Evolutionary conservation across 73 alveolate species (phyloP).

Genomic region (Diophrys appendiculata): DNA sequence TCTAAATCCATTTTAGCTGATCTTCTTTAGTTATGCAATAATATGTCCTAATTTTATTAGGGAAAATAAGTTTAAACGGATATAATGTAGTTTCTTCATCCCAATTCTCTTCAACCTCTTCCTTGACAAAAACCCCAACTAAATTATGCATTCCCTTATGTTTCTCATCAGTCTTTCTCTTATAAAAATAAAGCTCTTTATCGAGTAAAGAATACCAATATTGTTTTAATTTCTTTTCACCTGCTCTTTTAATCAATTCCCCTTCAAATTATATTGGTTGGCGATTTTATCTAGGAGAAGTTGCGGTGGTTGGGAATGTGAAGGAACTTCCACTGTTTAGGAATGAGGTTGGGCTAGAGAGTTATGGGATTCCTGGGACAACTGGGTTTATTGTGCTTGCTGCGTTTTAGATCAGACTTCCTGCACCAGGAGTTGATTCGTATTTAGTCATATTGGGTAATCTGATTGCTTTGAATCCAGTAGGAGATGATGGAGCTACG

Average conservation of each 20-base stretch:
- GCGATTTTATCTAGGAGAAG: no score
- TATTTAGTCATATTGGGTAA: constrained; percentile 9
- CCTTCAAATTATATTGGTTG: no score
- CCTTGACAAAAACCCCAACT: constrained; percentile 49
- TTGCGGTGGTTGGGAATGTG: no score
- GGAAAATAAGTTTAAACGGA: constrained; percentile 58
- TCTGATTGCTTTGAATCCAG: no score
- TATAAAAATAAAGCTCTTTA: constrained; percentile 59
- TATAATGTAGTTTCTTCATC: constrained; percentile 35
- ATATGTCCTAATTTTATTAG: constrained; percentile 49
- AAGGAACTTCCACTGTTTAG: constrained; percentile 10
- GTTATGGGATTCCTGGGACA: neutral
- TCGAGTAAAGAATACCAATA: constrained; percentile 43
- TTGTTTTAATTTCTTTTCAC: constrained; percentile 44
- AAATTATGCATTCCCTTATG: constrained; percentile 60
- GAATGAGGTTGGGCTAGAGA: constrained; percentile 16
- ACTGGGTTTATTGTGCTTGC: constrained; percentile 4
- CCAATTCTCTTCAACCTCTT: constrained; percentile 42
- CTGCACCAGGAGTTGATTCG: no score
- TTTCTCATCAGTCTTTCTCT: constrained; percentile 44
- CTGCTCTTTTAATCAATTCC: constrained; percentile 34
- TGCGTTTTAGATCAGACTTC: constrained; percentile 18
- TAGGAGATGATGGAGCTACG: no score
- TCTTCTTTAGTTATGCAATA: constrained; percentile 39
- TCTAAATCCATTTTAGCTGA: constrained; percentile 22